Conservation (phyloP, 352 stramenopile genomes). For the Phytophthora pluvialis region DNA sequence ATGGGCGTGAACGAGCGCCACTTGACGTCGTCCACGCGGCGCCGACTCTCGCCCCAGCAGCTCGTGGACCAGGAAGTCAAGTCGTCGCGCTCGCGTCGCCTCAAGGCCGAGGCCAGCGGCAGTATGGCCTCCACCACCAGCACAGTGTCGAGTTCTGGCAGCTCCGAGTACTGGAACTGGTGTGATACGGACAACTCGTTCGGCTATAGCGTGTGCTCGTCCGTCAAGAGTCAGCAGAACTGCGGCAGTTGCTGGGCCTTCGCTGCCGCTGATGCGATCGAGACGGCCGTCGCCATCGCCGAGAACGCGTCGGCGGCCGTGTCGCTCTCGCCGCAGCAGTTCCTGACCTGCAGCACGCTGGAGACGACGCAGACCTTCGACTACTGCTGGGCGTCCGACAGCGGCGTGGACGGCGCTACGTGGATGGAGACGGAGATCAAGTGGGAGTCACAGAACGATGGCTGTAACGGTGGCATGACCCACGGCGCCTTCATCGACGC, state of each 20-base stretch:
- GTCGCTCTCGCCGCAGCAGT: slow-evolving; percentile 80
- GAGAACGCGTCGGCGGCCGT: slow-evolving; percentile 64
- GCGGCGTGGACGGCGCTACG: slow-evolving; percentile 45
- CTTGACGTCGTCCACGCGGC: slow-evolving; percentile 45
- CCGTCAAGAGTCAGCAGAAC: slow-evolving; percentile 83
- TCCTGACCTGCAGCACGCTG: slow-evolving; percentile 71
- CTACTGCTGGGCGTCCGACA: slow-evolving; percentile 73
- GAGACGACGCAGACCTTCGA: slow-evolving; percentile 74
- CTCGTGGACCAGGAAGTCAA: slow-evolving; percentile 70
- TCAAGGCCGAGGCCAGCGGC: slow-evolving; percentile 30
- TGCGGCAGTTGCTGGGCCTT: slow-evolving; percentile 88
- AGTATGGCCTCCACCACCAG: slow-evolving; percentile 9
- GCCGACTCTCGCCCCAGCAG: slow-evolving; percentile 54
- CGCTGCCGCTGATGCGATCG: slow-evolving; percentile 75
- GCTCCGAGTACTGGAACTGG: slow-evolving; percentile 66
- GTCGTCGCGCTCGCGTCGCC: slow-evolving; percentile 34
- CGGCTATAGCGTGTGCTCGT: slow-evolving; percentile 67
- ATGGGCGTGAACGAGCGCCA: slow-evolving; percentile 76
- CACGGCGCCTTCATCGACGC: slow-evolving; percentile 82
- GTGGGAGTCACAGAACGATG: slow-evolving; percentile 80
- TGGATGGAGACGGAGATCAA: slow-evolving; percentile 73
- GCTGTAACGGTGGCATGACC: slow-evolving; percentile 85
- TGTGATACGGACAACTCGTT: slow-evolving; percentile 73
- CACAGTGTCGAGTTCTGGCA: slow-evolving; percentile 31
- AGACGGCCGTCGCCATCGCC: slow-evolving; percentile 74